These are phyloP conservation scores for Calonectria crousiana DNA, from an alignment of 2,329 filamentous ascomycete genomes.

Conservation along the genomic window DNA sequence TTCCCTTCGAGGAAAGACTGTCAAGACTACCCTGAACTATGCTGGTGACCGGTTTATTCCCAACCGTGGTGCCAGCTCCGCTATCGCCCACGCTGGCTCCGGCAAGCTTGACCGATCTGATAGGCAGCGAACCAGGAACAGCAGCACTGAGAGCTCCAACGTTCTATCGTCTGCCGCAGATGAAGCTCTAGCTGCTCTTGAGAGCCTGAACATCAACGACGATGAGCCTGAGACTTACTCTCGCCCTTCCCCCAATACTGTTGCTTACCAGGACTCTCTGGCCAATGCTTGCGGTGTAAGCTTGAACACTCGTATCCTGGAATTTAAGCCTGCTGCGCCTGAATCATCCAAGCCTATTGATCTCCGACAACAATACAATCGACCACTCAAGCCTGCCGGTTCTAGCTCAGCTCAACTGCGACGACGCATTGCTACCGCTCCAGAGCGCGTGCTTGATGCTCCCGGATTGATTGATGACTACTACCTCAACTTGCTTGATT, in stretches of 20 bases:
- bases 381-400: slow-evolving; percentile 84
- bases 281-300: slow-evolving; percentile 93
- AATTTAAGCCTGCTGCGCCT: slow-evolving; percentile 98
- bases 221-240: slow-evolving; percentile 77
- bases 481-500: slow-evolving; percentile 98
- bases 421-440: slow-evolving; percentile 91
- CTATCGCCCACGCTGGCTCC: slow-evolving; percentile 83
- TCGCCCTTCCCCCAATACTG: slow-evolving; percentile 86
- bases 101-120: slow-evolving; percentile 83
- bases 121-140: slow-evolving; percentile 79
- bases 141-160: slow-evolving; percentile 76
- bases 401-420: slow-evolving; percentile 86
- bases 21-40: slow-evolving; percentile 85
- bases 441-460: slow-evolving; percentile 95
- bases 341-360: slow-evolving; percentile 99
- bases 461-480: slow-evolving; percentile 98
- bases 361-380: slow-evolving; percentile 97
- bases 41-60: slow-evolving; percentile 95
- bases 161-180: slow-evolving; percentile 84
- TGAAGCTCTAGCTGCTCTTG: slow-evolving; percentile 83
- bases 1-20: slow-evolving; percentile 67
- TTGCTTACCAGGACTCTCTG: slow-evolving; percentile 92
- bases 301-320: slow-evolving; percentile 93
- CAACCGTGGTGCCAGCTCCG: slow-evolving; percentile 90
- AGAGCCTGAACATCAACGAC: slow-evolving; percentile 80